These are phyloP conservation scores for Crataegus laevigata DNA, from an alignment of 306 rosid genomes.

Conservation along the genomic window DNA sequence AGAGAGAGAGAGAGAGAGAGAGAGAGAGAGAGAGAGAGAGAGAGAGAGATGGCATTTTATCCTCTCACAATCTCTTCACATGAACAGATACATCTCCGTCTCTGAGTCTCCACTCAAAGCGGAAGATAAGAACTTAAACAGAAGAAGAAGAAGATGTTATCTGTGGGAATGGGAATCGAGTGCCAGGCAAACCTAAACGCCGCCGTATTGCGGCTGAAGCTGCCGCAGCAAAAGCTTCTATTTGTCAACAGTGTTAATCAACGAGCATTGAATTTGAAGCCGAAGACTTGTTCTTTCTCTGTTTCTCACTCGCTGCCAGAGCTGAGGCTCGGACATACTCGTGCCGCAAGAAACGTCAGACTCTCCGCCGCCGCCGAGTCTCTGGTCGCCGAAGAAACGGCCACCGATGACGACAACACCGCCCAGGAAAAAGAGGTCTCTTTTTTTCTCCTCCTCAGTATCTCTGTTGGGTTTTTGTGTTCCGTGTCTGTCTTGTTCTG, in stretches of 20 bases:
- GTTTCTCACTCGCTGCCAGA: constrained; percentile 8
- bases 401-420: constrained; percentile 8
- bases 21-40: background rate
- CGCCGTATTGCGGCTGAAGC: background rate
- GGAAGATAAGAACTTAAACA: background rate
- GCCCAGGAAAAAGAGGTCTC: constrained; percentile 31
- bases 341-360: background rate
- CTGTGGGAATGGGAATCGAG: constrained; percentile 24
- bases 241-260: background rate
- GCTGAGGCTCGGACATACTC: background rate
- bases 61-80: background rate
- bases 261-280: background rate
- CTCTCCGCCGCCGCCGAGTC: constrained; percentile 34
- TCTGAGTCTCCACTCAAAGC: background rate
- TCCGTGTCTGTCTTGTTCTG: background rate
- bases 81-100: background rate
- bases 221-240: background rate
- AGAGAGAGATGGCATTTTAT: background rate
- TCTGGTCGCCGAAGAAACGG: constrained; percentile 20
- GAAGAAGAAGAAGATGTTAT: constrained; percentile 15
- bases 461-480: background rate
- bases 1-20: background rate
- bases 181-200: constrained; percentile 34
- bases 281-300: constrained; percentile 9
- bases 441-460: background rate